Percentiles rank a stretch among this genome's conserved stretches.
Evolutionary conservation across 176 grass and related monocot species (phyloP).

Genomic region (Tuctoria greenei): DNA sequence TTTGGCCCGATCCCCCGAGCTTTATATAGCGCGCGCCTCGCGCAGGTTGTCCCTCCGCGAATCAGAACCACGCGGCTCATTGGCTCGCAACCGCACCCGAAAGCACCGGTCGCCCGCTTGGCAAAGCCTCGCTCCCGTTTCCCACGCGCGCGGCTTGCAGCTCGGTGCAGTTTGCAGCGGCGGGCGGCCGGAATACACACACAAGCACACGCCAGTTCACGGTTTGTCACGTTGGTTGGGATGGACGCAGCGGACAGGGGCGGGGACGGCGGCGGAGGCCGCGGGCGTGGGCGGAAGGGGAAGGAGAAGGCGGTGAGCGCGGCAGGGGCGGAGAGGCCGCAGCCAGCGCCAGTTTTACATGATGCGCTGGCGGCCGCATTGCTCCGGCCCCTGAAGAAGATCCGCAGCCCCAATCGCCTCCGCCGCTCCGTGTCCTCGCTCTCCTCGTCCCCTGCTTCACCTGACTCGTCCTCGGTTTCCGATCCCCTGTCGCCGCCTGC

Average conservation of each 20-base stretch:
- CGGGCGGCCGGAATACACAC: slow-evolving; percentile 42
- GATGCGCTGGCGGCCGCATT: slow-evolving; percentile 49
- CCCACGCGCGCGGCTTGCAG: not conserved
- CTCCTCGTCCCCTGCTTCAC: slow-evolving; percentile 40
- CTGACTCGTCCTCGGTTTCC: slow-evolving; percentile 52
- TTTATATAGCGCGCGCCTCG: slow-evolving; percentile 47
- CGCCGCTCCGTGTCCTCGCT: slow-evolving; percentile 33
- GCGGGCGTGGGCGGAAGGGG: slow-evolving; percentile 32
- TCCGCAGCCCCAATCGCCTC: slow-evolving; percentile 54
- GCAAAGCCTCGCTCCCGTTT: slow-evolving; percentile 14
- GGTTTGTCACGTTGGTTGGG: not conserved
- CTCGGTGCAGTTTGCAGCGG: slow-evolving; percentile 12
- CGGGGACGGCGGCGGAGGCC: not conserved
- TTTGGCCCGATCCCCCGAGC: not conserved
- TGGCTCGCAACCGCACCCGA: slow-evolving; percentile 29
- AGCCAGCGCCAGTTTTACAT: slow-evolving; percentile 53
- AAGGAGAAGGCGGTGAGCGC: slow-evolving; percentile 40
- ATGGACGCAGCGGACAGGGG: slow-evolving; percentile 28
- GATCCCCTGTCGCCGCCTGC: slow-evolving; percentile 46
- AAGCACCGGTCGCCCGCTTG: slow-evolving; percentile 53
- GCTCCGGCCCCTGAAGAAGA: slow-evolving; percentile 65
- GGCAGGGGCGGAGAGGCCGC: not conserved
- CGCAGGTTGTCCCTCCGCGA: not conserved
- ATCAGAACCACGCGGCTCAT: slow-evolving; percentile 53
- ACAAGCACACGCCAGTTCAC: not conserved